These are phyloP conservation scores for Mrakia blollopis DNA, from an alignment of 768 basidiomycete genomes.

Conservation along the genomic window DNA sequence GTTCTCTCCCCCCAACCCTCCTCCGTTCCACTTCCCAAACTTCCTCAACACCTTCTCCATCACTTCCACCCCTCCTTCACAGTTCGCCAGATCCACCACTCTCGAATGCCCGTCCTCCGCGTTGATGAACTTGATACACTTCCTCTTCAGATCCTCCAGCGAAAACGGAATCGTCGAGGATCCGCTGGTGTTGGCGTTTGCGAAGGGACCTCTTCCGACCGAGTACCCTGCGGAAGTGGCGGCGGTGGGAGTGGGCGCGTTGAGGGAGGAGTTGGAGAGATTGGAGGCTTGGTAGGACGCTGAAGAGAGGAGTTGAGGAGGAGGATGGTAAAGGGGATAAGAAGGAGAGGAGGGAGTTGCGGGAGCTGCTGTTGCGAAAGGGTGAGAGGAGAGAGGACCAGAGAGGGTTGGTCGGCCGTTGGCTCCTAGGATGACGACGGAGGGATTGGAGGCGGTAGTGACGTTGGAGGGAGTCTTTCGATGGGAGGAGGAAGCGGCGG, in stretches of 20 bases:
- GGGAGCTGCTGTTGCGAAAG: conserved; percentile 28
- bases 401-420: conserved; percentile 23
- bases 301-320: conserved; percentile 24
- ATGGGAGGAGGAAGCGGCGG: background rate
- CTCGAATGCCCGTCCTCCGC: conserved; percentile 70
- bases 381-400: conserved; percentile 20
- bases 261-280: conserved; percentile 21
- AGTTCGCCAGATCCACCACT: conserved; percentile 69
- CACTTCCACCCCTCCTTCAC: conserved; percentile 74
- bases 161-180: conserved; percentile 42
- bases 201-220: conserved; percentile 56
- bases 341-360: conserved; percentile 26
- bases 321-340: background rate
- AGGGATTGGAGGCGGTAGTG: background rate
- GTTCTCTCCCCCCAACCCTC: conserved; percentile 49
- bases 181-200: conserved; percentile 6
- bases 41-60: conserved; percentile 85
- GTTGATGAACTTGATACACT: conserved; percentile 79
- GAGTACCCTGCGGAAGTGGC: conserved; percentile 47
- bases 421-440: background rate
- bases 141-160: conserved; percentile 72
- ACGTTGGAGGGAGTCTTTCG: conserved; percentile 8
- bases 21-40: conserved; percentile 59
- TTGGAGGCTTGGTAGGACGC: conserved; percentile 13
- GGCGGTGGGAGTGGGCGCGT: background rate